Percentiles rank a stretch among this genome's conserved stretches.
Evolutionary conservation across 176 grass and related monocot genomes (phyloP).

Genomic region (Secale cereale): DNA sequence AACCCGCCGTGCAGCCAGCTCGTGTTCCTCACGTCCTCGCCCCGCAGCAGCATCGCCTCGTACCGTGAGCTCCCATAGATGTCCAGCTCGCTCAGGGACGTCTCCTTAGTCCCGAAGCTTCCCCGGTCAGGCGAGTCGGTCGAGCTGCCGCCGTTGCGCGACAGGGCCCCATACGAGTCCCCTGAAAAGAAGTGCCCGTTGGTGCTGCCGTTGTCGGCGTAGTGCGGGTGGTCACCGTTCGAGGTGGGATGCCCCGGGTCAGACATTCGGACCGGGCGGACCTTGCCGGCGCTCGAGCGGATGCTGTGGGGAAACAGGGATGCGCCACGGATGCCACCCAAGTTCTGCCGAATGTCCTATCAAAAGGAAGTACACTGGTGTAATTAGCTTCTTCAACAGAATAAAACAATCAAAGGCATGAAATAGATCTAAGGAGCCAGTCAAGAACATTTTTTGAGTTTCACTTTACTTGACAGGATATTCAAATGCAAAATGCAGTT

Average conservation of each 20-base stretch:
- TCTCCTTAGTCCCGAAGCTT: constrained; percentile 59
- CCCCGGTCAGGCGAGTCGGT: constrained; percentile 55
- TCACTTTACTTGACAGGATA: neutral
- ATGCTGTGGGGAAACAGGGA: constrained; percentile 95
- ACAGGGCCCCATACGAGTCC: constrained; percentile 40
- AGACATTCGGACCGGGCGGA: constrained; percentile 42
- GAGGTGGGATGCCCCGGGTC: constrained; percentile 43
- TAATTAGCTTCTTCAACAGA: constrained; percentile 13
- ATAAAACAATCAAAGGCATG: neutral
- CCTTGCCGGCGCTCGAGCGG: constrained; percentile 53
- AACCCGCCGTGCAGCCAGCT: constrained; percentile 72
- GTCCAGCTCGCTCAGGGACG: constrained; percentile 59
- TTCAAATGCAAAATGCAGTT: neutral
- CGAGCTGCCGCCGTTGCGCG: constrained; percentile 41
- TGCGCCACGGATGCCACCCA: constrained; percentile 75
- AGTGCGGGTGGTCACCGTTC: constrained; percentile 28
- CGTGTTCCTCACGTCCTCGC: constrained; percentile 74
- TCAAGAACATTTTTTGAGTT: neutral
- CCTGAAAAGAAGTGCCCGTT: constrained; percentile 46
- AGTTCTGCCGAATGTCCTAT: constrained; percentile 91
- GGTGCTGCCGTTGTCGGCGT: constrained; percentile 47
- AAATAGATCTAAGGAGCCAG: neutral
- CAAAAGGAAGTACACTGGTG: neutral
- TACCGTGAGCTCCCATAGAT: constrained; percentile 72
- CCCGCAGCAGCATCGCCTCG: constrained; percentile 76